phyloP scores from a whole-genome alignment of 257 asterid genomes.

The Mentha longifolia region DNA sequence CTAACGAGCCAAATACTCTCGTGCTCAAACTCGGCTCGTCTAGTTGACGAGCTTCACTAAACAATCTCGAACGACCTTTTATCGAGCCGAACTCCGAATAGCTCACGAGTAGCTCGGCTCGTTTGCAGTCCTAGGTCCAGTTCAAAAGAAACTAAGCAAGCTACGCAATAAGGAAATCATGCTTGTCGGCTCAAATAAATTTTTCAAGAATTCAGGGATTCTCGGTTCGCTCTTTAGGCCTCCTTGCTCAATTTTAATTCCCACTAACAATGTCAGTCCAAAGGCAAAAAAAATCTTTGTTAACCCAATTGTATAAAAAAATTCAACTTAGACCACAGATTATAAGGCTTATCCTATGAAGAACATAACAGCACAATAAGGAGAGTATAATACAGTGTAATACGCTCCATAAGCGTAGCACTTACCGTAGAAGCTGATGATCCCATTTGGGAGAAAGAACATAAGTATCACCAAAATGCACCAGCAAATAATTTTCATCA shows the following conservation, averaged over 20 bases:
- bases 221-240: neutral
- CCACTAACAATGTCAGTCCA: slow-evolving; percentile 1
- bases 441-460: slow-evolving; percentile 86
- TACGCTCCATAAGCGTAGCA: neutral
- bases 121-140: too few species aligned
- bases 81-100: too few species aligned
- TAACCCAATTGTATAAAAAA: neutral
- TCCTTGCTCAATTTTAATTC: slow-evolving; percentile 7
- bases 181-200: neutral
- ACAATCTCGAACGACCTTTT: too few species aligned
- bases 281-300: slow-evolving; percentile 1
- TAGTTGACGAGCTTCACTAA: too few species aligned
- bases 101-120: too few species aligned
- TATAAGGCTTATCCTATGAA: slow-evolving; percentile 6
- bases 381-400: neutral
- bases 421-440: slow-evolving; percentile 92
- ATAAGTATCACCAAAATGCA: slow-evolving; percentile 80
- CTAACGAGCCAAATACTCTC: too few species aligned
- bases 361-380: neutral
- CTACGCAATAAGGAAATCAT: neutral
- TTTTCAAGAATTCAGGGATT: neutral
- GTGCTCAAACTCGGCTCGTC: too few species aligned
- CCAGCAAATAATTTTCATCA: slow-evolving; percentile 92
- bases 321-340: neutral
- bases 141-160: neutral